Conservation (phyloP, 2,329 filamentous ascomycete species). For the Claviceps paspali region DNA sequence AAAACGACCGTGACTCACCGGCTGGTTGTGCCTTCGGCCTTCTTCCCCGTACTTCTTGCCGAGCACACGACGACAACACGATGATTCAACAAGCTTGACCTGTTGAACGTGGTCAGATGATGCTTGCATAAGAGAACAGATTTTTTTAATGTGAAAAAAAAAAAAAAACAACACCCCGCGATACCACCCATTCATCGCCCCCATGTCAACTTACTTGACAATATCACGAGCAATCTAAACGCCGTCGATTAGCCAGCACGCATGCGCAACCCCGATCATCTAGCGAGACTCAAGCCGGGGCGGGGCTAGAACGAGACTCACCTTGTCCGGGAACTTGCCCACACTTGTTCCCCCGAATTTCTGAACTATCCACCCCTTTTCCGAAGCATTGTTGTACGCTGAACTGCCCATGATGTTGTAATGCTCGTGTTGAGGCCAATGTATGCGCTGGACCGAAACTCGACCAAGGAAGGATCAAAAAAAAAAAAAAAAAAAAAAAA, state of each 20-base stretch:
- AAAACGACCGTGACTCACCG: slow-evolving; percentile 49
- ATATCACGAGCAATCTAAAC: slow-evolving; percentile 27
- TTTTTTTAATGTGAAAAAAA: too few species aligned
- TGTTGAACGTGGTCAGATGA: slow-evolving; percentile 6
- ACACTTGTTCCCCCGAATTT: slow-evolving; percentile 95
- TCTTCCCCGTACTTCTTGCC: slow-evolving; percentile 84
- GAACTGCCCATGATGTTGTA: slow-evolving; percentile 17
- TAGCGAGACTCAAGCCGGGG: background rate
- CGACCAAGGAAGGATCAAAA: background rate
- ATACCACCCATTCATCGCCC: background rate
- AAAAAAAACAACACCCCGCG: too few species aligned
- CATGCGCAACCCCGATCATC: too few species aligned
- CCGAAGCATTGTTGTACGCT: slow-evolving; percentile 19
- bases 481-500: background rate
- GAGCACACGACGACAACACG: slow-evolving; percentile 90
- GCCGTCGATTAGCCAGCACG: slow-evolving; percentile 1
- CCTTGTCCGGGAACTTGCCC: slow-evolving; percentile 74
- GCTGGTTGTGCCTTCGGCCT: slow-evolving; percentile 89
- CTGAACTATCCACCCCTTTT: slow-evolving; percentile 65
- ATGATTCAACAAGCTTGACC: slow-evolving; percentile 43
- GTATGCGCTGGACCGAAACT: too few species aligned
- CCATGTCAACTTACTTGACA: slow-evolving; percentile 20
- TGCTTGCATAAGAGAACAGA: too few species aligned
- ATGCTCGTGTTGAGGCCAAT: background rate
- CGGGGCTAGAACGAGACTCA: slow-evolving; percentile 16